Percentiles rank a stretch among this genome's conserved stretches.
Evolutionary conservation across 2,329 filamentous ascomycete genomes (phyloP).

Genomic region (Fusarium virguliforme): DNA sequence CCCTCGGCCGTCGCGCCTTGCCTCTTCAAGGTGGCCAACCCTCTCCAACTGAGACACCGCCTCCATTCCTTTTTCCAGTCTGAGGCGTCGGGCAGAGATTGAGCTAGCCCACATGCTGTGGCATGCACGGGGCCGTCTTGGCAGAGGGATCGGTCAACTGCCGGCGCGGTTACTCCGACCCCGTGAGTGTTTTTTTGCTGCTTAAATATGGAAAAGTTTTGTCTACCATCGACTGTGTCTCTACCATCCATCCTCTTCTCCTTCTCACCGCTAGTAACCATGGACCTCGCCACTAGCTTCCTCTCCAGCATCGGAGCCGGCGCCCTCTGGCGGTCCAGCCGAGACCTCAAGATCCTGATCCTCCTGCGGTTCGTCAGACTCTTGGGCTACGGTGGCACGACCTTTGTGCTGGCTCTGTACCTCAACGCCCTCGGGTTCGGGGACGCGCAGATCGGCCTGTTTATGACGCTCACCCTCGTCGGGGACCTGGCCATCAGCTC

Average conservation of each 20-base stretch:
- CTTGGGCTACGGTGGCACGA: conserved; percentile 45
- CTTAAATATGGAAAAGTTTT: conserved; percentile 8
- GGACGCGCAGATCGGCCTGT: conserved; percentile 41
- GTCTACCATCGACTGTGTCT: not conserved
- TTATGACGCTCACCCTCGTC: conserved; percentile 46
- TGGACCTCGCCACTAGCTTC: conserved; percentile 22
- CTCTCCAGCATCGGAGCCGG: conserved; percentile 43
- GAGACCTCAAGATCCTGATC: conserved; percentile 43
- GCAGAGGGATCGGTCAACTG: not conserved
- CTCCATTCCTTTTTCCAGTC: not conserved
- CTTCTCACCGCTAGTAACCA: not conserved
- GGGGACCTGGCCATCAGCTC: conserved; percentile 48
- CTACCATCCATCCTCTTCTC: not conserved
- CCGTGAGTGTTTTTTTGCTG: not conserved
- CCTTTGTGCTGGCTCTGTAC: conserved; percentile 43
- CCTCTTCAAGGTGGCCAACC: not conserved
- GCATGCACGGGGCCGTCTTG: not conserved
- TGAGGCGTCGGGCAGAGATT: no score
- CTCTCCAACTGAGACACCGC: not conserved
- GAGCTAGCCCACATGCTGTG: not conserved
- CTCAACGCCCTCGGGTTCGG: conserved; percentile 43
- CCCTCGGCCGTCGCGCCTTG: not conserved
- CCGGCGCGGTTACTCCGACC: not conserved
- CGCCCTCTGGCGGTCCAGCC: conserved; percentile 40
- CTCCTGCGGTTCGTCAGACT: conserved; percentile 43